Evolutionary conservation across 2,329 filamentous ascomycete species (phyloP), one percentile per base, ranked within the genome.

Genomic region (Hymenotorrendiella dingleyae): DNA sequence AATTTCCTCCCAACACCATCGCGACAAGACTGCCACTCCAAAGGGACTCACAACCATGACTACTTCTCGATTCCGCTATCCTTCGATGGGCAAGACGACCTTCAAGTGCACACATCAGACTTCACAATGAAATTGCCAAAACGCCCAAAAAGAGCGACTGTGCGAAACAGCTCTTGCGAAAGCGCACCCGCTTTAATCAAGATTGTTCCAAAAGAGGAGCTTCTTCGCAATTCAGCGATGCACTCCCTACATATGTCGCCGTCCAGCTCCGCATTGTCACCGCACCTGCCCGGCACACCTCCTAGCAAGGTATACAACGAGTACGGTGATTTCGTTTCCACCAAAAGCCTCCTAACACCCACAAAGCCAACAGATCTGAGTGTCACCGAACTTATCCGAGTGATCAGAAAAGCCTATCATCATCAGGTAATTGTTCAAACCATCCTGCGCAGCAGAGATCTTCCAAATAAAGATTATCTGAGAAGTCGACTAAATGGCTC

Each of bases 301-400:
- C 7, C 8, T 7, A 4, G 29, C 4, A 56, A 58, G 53, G 48
- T 45, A 4, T 61, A 61, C 21, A 59, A 60, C 36, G 53, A 59
- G 33, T 57, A 56, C 43, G 57, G 58, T 6, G 53, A 58, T 33
- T 40, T 61, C 7, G 49, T 60, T 8, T 27, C 50, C 30, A 43
- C 50, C 26, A 35, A 45, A 10, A 37, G 38, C n/a, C 12, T 54
- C 24, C 14, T 19, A 8, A 24, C 9, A 5, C 21, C 38, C 3
- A 19, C 36, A 8, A 30, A 40, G 8, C 48, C 33, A 14, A 39
- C 37, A 9, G 46, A 57, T 8, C 36, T 57, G 44, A 56, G 30
- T 30, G 36, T 49, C 4, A 52, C 43, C 1, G 45, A 58, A 23
- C 36, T 54, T 21, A 24, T 61, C 8, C 47, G 56, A 45, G 41